Evolutionary conservation across 2,329 filamentous ascomycete species (phyloP).

Genomic region (Aspergillus transmontanensis): DNA sequence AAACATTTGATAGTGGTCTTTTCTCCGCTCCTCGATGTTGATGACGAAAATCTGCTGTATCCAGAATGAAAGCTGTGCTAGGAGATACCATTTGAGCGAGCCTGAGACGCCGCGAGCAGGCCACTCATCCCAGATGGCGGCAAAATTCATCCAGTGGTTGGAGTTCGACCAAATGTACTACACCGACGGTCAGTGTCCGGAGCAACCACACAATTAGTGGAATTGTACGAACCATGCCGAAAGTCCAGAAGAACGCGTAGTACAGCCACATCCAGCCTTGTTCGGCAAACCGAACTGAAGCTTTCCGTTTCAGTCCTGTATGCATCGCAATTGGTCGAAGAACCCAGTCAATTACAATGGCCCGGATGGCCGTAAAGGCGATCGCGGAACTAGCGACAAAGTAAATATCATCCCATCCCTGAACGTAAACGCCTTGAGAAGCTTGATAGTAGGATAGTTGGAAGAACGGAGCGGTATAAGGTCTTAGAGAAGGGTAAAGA

Average conservation of each 20-base stretch:
- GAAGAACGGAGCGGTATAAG: conserved; percentile 85
- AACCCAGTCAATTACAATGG: conserved; percentile 82
- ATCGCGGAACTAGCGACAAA: conserved; percentile 78
- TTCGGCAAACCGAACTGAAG: conserved; percentile 82
- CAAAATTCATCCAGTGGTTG: conserved; percentile 74
- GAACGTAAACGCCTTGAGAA: conserved; percentile 67
- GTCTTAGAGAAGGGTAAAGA: conserved; percentile 77
- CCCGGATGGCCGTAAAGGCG: conserved; percentile 83
- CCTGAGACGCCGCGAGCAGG: conserved; percentile 74
- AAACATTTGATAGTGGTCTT: conserved; percentile 96
- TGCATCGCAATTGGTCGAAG: conserved; percentile 74
- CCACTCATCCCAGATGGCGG: conserved; percentile 81
- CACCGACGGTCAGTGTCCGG: background rate
- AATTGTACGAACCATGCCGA: conserved; percentile 70
- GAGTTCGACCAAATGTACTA: conserved; percentile 82
- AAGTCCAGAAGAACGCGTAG: conserved; percentile 76
- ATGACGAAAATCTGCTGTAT: conserved; percentile 92
- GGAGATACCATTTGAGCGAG: conserved; percentile 83
- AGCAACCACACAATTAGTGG: background rate
- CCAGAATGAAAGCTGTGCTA: conserved; percentile 91
- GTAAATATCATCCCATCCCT: conserved; percentile 77
- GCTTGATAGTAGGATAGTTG: conserved; percentile 80
- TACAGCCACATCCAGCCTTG: conserved; percentile 91
- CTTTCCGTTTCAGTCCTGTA: conserved; percentile 77
- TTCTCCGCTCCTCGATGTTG: conserved; percentile 89